phyloP scores from a whole-genome alignment of 2,329 filamentous ascomycete genomes.

The Decorospora gaudefroyi region DNA sequence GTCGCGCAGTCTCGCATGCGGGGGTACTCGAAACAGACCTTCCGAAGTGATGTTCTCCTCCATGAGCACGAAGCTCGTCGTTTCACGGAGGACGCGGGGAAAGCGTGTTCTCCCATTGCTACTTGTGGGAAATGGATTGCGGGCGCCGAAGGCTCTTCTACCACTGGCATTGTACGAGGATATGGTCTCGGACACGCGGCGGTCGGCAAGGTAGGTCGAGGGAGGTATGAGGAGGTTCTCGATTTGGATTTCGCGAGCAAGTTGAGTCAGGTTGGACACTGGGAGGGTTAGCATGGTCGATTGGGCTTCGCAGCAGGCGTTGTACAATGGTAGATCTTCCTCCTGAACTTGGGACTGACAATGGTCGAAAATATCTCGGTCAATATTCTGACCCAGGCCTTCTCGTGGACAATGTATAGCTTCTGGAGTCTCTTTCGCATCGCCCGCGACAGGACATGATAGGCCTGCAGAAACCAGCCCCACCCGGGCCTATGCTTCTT shows the following conservation, averaged over 20 bases:
- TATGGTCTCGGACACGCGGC: slow-evolving; percentile 55
- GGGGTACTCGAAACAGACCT: slow-evolving; percentile 60
- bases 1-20: slow-evolving; percentile 56
- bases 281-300: slow-evolving; percentile 17
- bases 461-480: slow-evolving; percentile 63
- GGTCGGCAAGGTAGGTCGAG: slow-evolving; percentile 59
- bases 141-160: slow-evolving; percentile 54
- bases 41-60: slow-evolving; percentile 55
- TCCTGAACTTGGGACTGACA: slow-evolving; percentile 61
- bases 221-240: slow-evolving; percentile 60
- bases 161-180: slow-evolving; percentile 54
- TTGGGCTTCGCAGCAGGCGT: not conserved
- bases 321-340: slow-evolving; percentile 61
- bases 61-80: slow-evolving; percentile 57
- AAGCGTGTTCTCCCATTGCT: slow-evolving; percentile 53
- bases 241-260: slow-evolving; percentile 58
- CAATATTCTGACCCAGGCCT: slow-evolving; percentile 61
- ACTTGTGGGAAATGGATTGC: slow-evolving; percentile 54
- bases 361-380: slow-evolving; percentile 62
- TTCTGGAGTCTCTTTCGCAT: slow-evolving; percentile 60
- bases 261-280: slow-evolving; percentile 56
- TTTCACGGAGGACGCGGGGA: slow-evolving; percentile 58
- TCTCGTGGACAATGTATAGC: slow-evolving; percentile 62
- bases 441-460: slow-evolving; percentile 59
- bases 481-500: slow-evolving; percentile 58